Base-by-base conservation (phyloP, 441 rosid species). In the Geranium incanum region DNA sequence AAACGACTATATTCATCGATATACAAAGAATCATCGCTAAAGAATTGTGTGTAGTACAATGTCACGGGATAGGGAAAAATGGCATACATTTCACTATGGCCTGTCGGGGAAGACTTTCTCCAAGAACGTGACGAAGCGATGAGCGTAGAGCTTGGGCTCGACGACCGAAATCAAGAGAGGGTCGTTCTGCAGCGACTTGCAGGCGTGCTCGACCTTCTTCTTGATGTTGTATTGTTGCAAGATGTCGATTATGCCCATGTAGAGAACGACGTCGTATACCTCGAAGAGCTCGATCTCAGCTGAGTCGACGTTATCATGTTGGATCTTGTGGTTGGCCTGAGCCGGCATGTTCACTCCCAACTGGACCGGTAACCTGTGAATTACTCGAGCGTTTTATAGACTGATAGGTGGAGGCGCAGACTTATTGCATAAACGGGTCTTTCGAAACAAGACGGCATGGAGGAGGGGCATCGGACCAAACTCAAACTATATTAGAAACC, bases 281-380 rank as follows among this genome's bases (percentile, higher is more conserved):
- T 90, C 92, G 50, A 87, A 88, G 36, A 86, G 92, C 78, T 90
- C 96, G 3, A 83, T 84, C 23, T 83, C 91, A 6, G 76, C 33
- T 0, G 93, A 71, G 55, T 86, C 87, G 0, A 77, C 78, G 64
- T 76, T 77, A 9, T 81, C 84, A 64, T 81, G 55, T 15, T 80
- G 97, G 94, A 48, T 48, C 55, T 12, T 48, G 55, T 48, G 55
- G 55, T 48, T 48, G 55, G 55, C 55, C 55, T 48, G 55, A 48
- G 55, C 55, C 0, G 97, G 99, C 99, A 95, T 95, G 86, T 95
- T 90, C 66, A 90, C 99, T 72, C 99, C 99, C 75, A 95, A 71
- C 77, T 95, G 97, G 72, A 95, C 97, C 55, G 85, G 92, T 68
- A 95, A 86, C 87, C 99, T 95, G 79, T 38, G 43, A 36, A 55